These are phyloP conservation scores for Collybiopsis luxurians DNA, from an alignment of 768 basidiomycete species.

Conservation along the genomic window DNA sequence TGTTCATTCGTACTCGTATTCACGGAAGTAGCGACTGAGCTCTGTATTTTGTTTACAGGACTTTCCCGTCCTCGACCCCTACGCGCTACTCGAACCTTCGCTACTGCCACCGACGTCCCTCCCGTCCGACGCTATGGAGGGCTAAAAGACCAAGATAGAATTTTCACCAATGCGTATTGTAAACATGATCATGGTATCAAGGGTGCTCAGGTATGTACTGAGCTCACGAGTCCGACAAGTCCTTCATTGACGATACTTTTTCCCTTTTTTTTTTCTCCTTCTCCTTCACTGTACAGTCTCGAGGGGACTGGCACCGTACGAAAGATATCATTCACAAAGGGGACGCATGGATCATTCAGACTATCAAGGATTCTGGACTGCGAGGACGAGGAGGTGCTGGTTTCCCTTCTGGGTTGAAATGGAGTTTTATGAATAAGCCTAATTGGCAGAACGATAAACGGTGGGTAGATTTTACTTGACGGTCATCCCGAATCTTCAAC, in stretches of 20 bases:
- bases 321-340: slow-evolving; percentile 96
- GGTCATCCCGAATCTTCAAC: too few species aligned
- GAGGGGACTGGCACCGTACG: slow-evolving; percentile 98
- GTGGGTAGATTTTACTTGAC: slow-evolving; percentile 45
- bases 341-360: slow-evolving; percentile 95
- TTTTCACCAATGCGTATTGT: slow-evolving; percentile 89
- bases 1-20: background rate
- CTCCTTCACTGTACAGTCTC: slow-evolving; percentile 50
- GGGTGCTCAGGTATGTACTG: slow-evolving; percentile 72
- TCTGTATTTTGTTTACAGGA: background rate
- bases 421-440: slow-evolving; percentile 99
- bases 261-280: background rate
- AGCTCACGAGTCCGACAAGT: background rate
- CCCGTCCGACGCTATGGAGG: slow-evolving; percentile 92
- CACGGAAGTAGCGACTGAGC: too few species aligned
- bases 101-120: slow-evolving; percentile 70
- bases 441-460: slow-evolving; percentile 93
- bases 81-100: slow-evolving; percentile 43
- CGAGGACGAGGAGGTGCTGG: slow-evolving; percentile 96
- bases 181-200: slow-evolving; percentile 91
- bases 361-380: slow-evolving; percentile 93
- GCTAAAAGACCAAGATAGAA: slow-evolving; percentile 90
- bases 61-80: slow-evolving; percentile 2
- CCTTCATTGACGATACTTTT: background rate
- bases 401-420: slow-evolving; percentile 95